These are phyloP conservation scores for Pseudocercospora fuligena DNA, from an alignment of 2,329 filamentous ascomycete genomes.

Conservation along the genomic window DNA sequence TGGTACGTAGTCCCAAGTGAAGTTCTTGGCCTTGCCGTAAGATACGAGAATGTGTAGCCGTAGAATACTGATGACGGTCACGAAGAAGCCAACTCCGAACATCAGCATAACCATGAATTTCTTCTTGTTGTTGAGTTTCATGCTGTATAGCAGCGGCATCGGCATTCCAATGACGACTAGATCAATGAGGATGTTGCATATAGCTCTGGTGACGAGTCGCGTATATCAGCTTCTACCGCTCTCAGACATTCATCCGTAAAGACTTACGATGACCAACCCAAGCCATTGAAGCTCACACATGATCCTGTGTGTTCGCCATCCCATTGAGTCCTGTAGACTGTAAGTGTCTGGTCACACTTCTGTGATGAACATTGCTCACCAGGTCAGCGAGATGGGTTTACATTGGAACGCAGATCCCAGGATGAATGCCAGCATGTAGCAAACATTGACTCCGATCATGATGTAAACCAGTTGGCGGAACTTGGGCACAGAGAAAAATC, in stretches of 20 bases:
- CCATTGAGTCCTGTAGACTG: conserved; percentile 4
- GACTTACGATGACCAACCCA: conserved; percentile 11
- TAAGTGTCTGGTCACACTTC: background rate
- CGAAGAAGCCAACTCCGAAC: conserved; percentile 18
- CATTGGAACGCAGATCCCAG: conserved; percentile 18
- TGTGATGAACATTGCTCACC: conserved; percentile 4
- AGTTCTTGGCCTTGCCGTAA: conserved; percentile 12
- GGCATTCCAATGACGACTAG: conserved; percentile 13
- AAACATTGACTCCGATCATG: conserved; percentile 13
- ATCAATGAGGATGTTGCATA: conserved; percentile 15
- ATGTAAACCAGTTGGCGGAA: conserved; percentile 19
- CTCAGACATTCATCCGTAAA: background rate
- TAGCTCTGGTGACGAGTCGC: background rate
- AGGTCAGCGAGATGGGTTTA: conserved; percentile 14
- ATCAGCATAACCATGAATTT: conserved; percentile 21
- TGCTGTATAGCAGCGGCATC: conserved; percentile 15
- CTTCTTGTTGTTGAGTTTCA: conserved; percentile 19
- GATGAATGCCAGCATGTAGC: conserved; percentile 15
- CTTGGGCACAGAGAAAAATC: conserved; percentile 17
- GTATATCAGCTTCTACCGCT: background rate
- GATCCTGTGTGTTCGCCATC: conserved; percentile 5
- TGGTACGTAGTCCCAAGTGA: conserved; percentile 15
- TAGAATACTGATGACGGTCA: conserved; percentile 15
- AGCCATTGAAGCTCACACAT: conserved; percentile 9
- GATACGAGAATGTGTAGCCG: conserved; percentile 11